Conservation (phyloP, 202 grass and related monocot species). For the Setaria italica region DNA sequence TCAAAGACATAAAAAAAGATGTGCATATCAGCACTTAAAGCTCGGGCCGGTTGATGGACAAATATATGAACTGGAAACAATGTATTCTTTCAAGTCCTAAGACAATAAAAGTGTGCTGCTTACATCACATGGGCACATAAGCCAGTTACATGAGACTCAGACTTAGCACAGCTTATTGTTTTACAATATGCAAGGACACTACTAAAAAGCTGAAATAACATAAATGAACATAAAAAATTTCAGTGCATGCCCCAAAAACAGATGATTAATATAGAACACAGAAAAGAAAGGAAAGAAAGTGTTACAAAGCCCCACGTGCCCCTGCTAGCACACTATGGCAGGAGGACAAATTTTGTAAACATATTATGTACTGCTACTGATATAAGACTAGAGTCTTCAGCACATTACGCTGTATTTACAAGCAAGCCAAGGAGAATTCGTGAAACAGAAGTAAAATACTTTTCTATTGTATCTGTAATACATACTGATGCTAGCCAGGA, state of each 20-base stretch:
- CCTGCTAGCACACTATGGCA: constrained; percentile 13
- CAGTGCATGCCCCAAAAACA: constrained; percentile 5
- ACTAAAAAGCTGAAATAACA: background rate
- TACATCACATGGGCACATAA: too few species aligned
- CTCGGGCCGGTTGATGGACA: background rate
- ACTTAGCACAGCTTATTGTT: too few species aligned
- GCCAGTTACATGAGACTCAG: too few species aligned
- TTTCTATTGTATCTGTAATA: background rate
- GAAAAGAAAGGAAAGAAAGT: background rate
- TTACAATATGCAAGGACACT: background rate
- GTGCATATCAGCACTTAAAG: constrained; percentile 24
- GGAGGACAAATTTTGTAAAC: constrained; percentile 22
- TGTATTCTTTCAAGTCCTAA: background rate
- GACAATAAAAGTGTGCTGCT: background rate
- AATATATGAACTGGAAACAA: background rate
- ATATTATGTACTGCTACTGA: background rate
- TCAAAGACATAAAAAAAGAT: constrained; percentile 22
- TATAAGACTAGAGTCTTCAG: background rate
- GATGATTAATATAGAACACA: background rate
- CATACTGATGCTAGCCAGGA: background rate
- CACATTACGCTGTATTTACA: constrained; percentile 2
- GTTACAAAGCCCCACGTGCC: constrained; percentile 1
- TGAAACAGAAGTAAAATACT: constrained; percentile 24
- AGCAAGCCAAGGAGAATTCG: constrained; percentile 9
- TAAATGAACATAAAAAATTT: background rate